Percentiles rank a stretch among this genome's conserved stretches.
phyloP scores from a whole-genome alignment of 1,284 basidiomycete species.

The Cryptococcus neoformans region DNA sequence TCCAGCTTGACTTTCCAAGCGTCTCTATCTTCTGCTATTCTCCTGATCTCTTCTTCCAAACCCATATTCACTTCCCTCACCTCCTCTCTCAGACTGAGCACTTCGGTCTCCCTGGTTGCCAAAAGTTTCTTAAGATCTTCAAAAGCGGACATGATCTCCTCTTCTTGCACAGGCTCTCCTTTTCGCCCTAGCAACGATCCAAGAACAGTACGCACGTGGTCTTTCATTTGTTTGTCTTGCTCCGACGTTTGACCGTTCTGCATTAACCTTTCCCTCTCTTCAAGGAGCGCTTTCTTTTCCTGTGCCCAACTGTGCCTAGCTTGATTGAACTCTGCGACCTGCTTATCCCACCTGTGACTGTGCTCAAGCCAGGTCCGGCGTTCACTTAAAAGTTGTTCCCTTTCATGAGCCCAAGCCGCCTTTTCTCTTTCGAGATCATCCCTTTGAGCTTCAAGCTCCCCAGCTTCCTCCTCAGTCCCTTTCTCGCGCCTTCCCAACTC shows the following conservation, averaged over 20 bases:
- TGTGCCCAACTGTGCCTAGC: conserved; percentile 11
- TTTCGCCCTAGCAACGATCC: conserved; percentile 33
- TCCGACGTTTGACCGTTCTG: conserved; percentile 23
- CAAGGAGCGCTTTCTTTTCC: conserved; percentile 19
- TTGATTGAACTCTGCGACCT: conserved; percentile 5
- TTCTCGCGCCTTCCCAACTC: conserved; percentile 41
- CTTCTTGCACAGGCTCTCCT: conserved; percentile 15
- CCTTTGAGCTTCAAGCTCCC: conserved; percentile 24
- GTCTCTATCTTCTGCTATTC: conserved; percentile 58
- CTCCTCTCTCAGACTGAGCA: conserved; percentile 31
- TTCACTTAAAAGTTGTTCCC: conserved; percentile 13
- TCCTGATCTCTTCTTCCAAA: conserved; percentile 57
- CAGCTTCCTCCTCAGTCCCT: conserved; percentile 33
- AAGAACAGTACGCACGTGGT: conserved; percentile 37
- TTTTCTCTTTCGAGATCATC: conserved; percentile 57
- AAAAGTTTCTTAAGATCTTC: not conserved
- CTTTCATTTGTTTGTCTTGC: conserved; percentile 50
- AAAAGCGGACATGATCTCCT: conserved; percentile 12
- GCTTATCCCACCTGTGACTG: conserved; percentile 17
- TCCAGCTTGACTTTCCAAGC: conserved; percentile 57
- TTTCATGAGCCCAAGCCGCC: conserved; percentile 51
- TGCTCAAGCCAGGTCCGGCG: conserved; percentile 22
- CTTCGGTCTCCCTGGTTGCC: not conserved
- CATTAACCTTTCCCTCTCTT: conserved; percentile 17
- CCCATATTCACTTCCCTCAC: conserved; percentile 54